Evolutionary conservation across 2,329 filamentous ascomycete genomes (phyloP).

Genomic region (Aspergillus phoenicis): DNA sequence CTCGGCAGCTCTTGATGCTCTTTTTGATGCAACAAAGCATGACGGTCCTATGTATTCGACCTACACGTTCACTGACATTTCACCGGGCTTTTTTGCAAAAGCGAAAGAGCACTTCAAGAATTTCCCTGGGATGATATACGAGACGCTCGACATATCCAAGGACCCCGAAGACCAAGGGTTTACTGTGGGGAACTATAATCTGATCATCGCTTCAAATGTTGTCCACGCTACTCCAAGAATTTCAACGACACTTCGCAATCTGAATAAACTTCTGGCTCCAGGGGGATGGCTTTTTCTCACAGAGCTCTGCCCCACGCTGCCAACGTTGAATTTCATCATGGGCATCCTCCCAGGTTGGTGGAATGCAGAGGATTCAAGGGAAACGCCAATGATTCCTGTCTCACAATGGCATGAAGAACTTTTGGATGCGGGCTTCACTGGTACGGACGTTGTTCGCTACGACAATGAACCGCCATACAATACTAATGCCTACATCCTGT

Average conservation of each 20-base stretch:
- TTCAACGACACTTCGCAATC: conserved; percentile 16
- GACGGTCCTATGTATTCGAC: conserved; percentile 20
- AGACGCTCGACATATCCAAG: conserved; percentile 33
- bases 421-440: conserved; percentile 22
- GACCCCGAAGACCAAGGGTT: conserved; percentile 36
- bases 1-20: conserved; percentile 17
- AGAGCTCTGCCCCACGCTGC: conserved; percentile 37
- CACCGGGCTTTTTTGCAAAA: conserved; percentile 30
- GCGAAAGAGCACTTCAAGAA: conserved; percentile 27
- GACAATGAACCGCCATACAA: conserved; percentile 1
- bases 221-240: conserved; percentile 24
- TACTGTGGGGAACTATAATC: conserved; percentile 31
- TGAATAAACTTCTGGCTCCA: conserved; percentile 36
- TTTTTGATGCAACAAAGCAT: not conserved
- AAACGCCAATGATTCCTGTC: conserved; percentile 22
- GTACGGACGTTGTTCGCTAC: conserved; percentile 14
- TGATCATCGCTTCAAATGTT: conserved; percentile 40
- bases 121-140: conserved; percentile 31
- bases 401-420: conserved; percentile 25
- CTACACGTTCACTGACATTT: conserved; percentile 37
- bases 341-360: conserved; percentile 46
- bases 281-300: conserved; percentile 51
- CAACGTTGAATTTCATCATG: conserved; percentile 6
- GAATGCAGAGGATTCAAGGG: conserved; percentile 27
- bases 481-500: too few relatives aligned